Conservation (phyloP, 2,329 filamentous ascomycete species). For the Shiraia bambusicola region DNA sequence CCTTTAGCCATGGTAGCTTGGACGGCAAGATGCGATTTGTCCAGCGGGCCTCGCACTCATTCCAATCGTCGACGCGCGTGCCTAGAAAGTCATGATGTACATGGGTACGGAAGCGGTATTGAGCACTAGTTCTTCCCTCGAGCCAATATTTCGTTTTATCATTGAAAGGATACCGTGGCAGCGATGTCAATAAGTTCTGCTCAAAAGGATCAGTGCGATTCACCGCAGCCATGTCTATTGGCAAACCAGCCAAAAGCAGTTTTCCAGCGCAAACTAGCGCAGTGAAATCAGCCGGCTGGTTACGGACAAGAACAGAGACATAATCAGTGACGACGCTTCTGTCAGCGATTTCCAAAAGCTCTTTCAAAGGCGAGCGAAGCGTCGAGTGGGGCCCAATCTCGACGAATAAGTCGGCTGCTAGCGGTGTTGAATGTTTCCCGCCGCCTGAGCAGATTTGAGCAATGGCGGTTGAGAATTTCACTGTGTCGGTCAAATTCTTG, state of each 20-base stretch:
- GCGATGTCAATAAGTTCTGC: slow-evolving; percentile 6
- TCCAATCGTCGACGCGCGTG: slow-evolving; percentile 22
- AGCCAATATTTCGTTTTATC: slow-evolving; percentile 15
- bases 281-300: slow-evolving; percentile 7
- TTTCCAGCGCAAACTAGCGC: slow-evolving; percentile 12
- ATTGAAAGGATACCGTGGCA: slow-evolving; percentile 14
- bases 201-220: background rate
- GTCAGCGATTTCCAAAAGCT: slow-evolving; percentile 5
- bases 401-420: slow-evolving; percentile 6
- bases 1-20: slow-evolving; percentile 25
- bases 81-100: slow-evolving; percentile 18
- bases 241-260: slow-evolving; percentile 2
- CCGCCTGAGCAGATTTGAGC: slow-evolving; percentile 8
- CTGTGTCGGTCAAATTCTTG: slow-evolving; percentile 13
- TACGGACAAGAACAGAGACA: slow-evolving; percentile 11
- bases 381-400: slow-evolving; percentile 24
- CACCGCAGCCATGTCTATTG: slow-evolving; percentile 5
- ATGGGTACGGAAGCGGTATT: slow-evolving; percentile 10
- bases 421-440: background rate
- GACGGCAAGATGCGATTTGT: slow-evolving; percentile 19
- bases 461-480: slow-evolving; percentile 22
- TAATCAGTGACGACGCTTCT: slow-evolving; percentile 9
- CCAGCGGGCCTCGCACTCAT: slow-evolving; percentile 8
- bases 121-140: slow-evolving; percentile 11
- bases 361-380: slow-evolving; percentile 13